These are phyloP conservation scores for Monosporascus sp. DNA, from an alignment of 2,329 filamentous ascomycete genomes.

Conservation along the genomic window DNA sequence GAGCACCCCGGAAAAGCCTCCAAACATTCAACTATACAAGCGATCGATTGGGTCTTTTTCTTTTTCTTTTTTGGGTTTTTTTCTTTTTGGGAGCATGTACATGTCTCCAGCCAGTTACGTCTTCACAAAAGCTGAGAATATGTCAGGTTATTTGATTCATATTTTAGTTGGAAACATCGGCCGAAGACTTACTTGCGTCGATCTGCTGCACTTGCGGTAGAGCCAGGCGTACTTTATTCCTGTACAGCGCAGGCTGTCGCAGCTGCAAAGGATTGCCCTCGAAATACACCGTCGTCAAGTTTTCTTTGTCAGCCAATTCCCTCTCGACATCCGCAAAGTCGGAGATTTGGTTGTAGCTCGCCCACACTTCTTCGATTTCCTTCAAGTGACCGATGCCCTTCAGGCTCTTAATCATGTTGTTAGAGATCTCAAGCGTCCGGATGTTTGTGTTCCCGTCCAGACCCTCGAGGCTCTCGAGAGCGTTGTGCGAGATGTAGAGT, in stretches of 20 bases:
- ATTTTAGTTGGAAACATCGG: not conserved
- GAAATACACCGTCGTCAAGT: conserved; percentile 87
- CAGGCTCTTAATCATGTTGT: conserved; percentile 75
- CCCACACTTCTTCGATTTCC: conserved; percentile 88
- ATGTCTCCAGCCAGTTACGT: not conserved
- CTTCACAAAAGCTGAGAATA: conserved; percentile 19
- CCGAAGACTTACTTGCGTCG: conserved; percentile 77
- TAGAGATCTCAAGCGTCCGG: conserved; percentile 79
- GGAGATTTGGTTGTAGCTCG: conserved; percentile 75
- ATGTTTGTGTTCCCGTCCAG: conserved; percentile 63
- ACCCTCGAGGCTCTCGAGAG: conserved; percentile 70
- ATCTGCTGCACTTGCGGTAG: conserved; percentile 88
- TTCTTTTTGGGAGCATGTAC: too few species aligned
- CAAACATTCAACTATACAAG: not conserved
- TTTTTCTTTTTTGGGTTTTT: too few species aligned
- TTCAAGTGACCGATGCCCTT: conserved; percentile 62
- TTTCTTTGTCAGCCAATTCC: conserved; percentile 70
- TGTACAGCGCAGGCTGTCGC: conserved; percentile 73
- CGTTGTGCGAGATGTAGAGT: conserved; percentile 92
- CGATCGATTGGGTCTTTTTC: too few species aligned
- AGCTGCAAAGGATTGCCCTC: conserved; percentile 89
- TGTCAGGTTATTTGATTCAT: conserved; percentile 1
- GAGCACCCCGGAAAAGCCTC: not conserved
- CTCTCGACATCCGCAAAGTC: conserved; percentile 81
- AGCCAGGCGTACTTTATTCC: conserved; percentile 87